These are phyloP conservation scores for Paracamarosporium sp. DNA, from an alignment of 2,329 filamentous ascomycete species.

Conservation along the genomic window DNA sequence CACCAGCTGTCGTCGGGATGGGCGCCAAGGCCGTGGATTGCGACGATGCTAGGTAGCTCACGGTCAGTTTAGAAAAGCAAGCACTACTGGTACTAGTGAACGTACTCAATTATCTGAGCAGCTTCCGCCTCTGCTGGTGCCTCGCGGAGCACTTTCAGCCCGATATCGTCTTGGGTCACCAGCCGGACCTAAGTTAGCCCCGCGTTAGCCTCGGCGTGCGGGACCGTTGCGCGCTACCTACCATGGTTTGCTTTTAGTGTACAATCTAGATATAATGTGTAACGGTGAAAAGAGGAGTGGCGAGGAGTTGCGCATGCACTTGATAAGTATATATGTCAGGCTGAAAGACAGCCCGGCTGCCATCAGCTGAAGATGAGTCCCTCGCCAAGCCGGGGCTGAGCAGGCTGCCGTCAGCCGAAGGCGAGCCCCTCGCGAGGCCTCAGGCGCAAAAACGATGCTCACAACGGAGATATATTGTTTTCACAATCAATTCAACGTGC, in stretches of 20 bases:
- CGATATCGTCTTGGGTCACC: constrained; percentile 27
- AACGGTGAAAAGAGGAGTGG: too few species aligned
- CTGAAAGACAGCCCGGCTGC: constrained; percentile 10
- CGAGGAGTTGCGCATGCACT: constrained; percentile 3
- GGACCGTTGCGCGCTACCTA: constrained; percentile 8
- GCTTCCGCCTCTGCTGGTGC: constrained; percentile 20
- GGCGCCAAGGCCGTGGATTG: constrained; percentile 35
- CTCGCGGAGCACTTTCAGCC: constrained; percentile 28
- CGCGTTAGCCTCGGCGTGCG: constrained; percentile 16
- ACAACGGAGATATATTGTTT: neutral
- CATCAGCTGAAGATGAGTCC: neutral
- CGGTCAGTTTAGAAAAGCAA: constrained; percentile 1
- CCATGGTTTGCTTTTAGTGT: neutral
- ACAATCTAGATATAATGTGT: too few species aligned
- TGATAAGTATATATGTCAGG: constrained; percentile 4
- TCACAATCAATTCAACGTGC: neutral
- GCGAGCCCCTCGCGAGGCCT: neutral
- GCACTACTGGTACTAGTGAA: constrained; percentile 2
- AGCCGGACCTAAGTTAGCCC: constrained; percentile 18
- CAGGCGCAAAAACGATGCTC: neutral
- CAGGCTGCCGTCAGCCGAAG: constrained; percentile 5
- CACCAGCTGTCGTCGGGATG: constrained; percentile 37
- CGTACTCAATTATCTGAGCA: constrained; percentile 21
- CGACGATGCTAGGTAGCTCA: constrained; percentile 29
- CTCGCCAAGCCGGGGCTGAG: too few species aligned